Base-by-base conservation (phyloP, 495 filamentous ascomycete genomes). In the Tricharina praecox region DNA sequence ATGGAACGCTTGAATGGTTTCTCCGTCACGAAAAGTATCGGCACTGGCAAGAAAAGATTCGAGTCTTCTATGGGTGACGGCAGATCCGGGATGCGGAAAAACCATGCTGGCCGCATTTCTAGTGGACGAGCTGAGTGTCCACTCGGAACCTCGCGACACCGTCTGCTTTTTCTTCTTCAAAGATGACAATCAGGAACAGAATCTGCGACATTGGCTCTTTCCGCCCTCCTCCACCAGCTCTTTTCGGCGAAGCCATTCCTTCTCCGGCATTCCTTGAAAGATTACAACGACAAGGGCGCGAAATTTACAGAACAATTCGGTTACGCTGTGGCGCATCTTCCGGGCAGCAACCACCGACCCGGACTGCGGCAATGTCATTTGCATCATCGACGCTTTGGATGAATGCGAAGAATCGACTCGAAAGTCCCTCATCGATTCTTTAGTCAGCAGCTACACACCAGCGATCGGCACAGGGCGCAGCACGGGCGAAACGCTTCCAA, bases 101-200 rank as follows among this genome's bases (percentile, higher is more conserved):
- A 68, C 66, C 13, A 63, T 69, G 7, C 50, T 67, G n/a, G 50
- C 65, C 20, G 40, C 48, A 28, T 47, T 47, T 13, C 43, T 68
- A 2, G 50, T 68, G 15, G 60, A 65, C 45, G 57, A 65, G 33
- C 4, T 49, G 26, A 23, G 47, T 58, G 8, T 15, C 18, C 34
- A 3, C 54, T 26, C 11, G 39, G 50, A 8, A 58, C 49, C 11
- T 51, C 56, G 2, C 49, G 8, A 56, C 5, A 54, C 59, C 9
- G 51, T 66, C 9, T 64, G 62, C 43, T 60, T 64, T 47, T 68
- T 67, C 49, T 67, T 68, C 49, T 66, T 68, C 51, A 68, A 67
- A 24, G 61, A 66, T 39, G 60, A 51, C 16, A 50, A 55, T 38
- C 48, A 55, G 19, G 21, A 37, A 1, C 58, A 55, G 4, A 58